Conservation (phyloP, 1,284 basidiomycete genomes). For the Anthracocystis walkeri region DNA sequence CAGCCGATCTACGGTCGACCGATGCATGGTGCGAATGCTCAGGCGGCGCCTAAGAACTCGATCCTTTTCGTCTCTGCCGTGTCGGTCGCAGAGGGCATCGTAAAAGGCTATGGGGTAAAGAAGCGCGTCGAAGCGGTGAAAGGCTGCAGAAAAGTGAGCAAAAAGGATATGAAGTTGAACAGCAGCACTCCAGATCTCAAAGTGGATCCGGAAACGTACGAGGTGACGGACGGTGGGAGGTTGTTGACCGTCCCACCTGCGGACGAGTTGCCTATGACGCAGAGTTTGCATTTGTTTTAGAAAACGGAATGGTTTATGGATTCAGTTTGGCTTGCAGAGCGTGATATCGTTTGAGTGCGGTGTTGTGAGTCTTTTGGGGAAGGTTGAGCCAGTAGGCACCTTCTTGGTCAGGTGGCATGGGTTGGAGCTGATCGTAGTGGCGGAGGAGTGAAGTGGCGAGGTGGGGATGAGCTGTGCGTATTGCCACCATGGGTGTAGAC, state of each 20-base stretch:
- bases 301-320: not conserved
- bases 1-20: conserved; percentile 86
- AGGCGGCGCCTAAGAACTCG: conserved; percentile 82
- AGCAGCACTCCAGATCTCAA: conserved; percentile 81
- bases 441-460: conserved; percentile 4
- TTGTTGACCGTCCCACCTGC: conserved; percentile 59
- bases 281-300: conserved; percentile 39
- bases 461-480: conserved; percentile 21
- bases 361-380: conserved; percentile 17
- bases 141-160: conserved; percentile 80
- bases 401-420: conserved; percentile 17
- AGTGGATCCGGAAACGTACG: conserved; percentile 89
- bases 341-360: conserved; percentile 12
- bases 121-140: conserved; percentile 83
- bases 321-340: conserved; percentile 8
- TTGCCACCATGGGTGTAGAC: not conserved
- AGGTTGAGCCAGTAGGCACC: conserved; percentile 20
- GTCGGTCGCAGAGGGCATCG: conserved; percentile 71
- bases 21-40: conserved; percentile 87
- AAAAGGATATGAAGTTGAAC: conserved; percentile 96
- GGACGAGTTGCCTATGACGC: conserved; percentile 59
- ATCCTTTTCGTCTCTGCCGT: conserved; percentile 78
- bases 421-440: conserved; percentile 1
- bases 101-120: conserved; percentile 78
- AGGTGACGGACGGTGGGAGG: conserved; percentile 56